Percentiles rank a stretch among this genome's conserved stretches.
phyloP scores from a whole-genome alignment of 805 yeast genomes.

The Saccharomycopsis javanensis region DNA sequence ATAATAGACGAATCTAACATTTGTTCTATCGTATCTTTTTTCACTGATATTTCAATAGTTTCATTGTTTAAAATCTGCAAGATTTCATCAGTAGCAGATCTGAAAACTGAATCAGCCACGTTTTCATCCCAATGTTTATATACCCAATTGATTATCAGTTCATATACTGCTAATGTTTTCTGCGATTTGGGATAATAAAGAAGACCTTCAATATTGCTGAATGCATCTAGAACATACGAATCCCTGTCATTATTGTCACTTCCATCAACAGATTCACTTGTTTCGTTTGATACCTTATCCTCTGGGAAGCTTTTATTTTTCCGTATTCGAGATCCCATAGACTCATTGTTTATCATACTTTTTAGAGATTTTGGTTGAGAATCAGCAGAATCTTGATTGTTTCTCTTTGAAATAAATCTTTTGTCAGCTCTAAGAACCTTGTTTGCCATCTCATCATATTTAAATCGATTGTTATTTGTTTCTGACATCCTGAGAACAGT shows the following conservation, averaged over 20 bases:
- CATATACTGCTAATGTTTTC: conserved; percentile 42
- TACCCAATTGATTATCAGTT: conserved; percentile 23
- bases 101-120: conserved; percentile 49
- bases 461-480: conserved; percentile 27
- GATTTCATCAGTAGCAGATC: conserved; percentile 62
- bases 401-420: conserved; percentile 35
- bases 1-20: background rate
- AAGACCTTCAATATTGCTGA: conserved; percentile 35
- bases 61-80: conserved; percentile 44
- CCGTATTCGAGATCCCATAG: conserved; percentile 51
- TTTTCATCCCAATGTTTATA: conserved; percentile 38
- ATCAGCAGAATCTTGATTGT: conserved; percentile 38
- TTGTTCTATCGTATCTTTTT: conserved; percentile 30
- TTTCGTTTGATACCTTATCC: conserved; percentile 7
- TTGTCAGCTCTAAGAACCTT: conserved; percentile 57
- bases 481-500: background rate
- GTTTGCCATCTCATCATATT: conserved; percentile 68
- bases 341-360: conserved; percentile 57
- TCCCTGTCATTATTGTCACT: conserved; percentile 20
- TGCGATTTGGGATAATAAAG: conserved; percentile 55
- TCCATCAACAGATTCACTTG: background rate
- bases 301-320: conserved; percentile 19
- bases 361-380: conserved; percentile 64
- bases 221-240: conserved; percentile 25
- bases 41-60: conserved; percentile 32